Evolutionary conservation across 371 early-diverging fungal genomes (phyloP), one percentile per base, ranked within the genome.

Genomic region (Lichtheimia corymbifera): DNA sequence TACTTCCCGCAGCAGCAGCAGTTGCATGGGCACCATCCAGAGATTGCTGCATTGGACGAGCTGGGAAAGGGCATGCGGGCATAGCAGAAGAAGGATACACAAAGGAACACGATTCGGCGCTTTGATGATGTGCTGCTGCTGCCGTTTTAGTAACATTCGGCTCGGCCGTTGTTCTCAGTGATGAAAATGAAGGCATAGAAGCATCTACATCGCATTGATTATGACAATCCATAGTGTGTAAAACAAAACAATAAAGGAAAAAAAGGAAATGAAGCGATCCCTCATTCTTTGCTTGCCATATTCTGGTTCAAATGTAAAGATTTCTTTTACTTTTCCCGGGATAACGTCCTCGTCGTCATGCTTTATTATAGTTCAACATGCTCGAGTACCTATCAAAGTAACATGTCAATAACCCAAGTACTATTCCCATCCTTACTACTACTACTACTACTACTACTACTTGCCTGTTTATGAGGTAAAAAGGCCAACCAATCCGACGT

Each of bases 401-500:
- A 7, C 7, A 30, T 6, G 30, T 30, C 7, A 30, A n/a, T n/a
- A n/a, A n/a, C n/a, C n/a, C n/a, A n/a, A n/a, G n/a, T n/a, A n/a
- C n/a, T n/a, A n/a, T n/a, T n/a, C n/a, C n/a, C n/a, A n/a, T n/a
- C n/a, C n/a, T n/a, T n/a, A n/a, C n/a, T n/a, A n/a, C n/a, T n/a
- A n/a, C n/a, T n/a, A 28, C 0, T 7, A 35, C 5, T 3, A 30
- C 15, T 17, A 2, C 1, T 7, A 22, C 9, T 54, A 53, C 50
- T 52, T 62, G 65, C 72, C 49, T 72, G 65, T 61, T 94, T 95
- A n/a, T 90, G 89, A 18, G 87, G 86, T 55, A 93, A 67, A 72
- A 97, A 98, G 0, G 94, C 92, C 35, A 98, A 74, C 98, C 98
- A 99, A 74, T 99, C 98, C 1, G 93, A 93, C 9, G 91, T 79